phyloP scores from a whole-genome alignment of 129 eudicot genomes.

The sunflower (Helianthus annuus) region HanXRQr2.0-SUNRISE NC_035441.2:185293879-185294378 shows the following conservation, averaged over 20 bases:
- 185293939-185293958: neutral
- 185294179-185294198: neutral
- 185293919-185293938: neutral
- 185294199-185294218: neutral
- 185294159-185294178: neutral
- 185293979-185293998: neutral
- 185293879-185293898: constrained; percentile 12
- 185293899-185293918: constrained; percentile 11
- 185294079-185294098: neutral
- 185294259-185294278: too few relatives aligned
- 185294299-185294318: too few relatives aligned
- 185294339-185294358: too few relatives aligned
- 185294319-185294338: too few relatives aligned
- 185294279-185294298: too few relatives aligned
- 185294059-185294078: neutral
- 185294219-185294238: neutral
- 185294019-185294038: neutral
- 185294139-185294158: neutral
- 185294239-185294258: neutral
- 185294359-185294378: too few relatives aligned
- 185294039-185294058: neutral
- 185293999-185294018: neutral
- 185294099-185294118: neutral
- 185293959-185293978: neutral
- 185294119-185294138: neutral